phyloP scores from a whole-genome alignment of 306 rosid genomes.

The Potentilla sterilis region DNA sequence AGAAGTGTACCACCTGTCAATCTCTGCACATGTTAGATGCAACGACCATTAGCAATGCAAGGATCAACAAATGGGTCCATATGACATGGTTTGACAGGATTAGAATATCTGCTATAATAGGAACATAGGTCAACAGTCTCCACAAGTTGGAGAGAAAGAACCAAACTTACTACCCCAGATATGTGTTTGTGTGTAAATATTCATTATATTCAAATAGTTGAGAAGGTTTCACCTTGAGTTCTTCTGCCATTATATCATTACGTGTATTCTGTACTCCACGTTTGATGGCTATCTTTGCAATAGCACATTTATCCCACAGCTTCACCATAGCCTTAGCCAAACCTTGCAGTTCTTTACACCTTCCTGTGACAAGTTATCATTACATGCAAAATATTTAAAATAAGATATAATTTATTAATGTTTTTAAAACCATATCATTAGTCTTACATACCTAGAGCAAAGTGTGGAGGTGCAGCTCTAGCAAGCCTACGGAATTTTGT shows the following conservation, averaged over 20 bases:
- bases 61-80: constrained; percentile 5
- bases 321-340: constrained; percentile 77
- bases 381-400: constrained; percentile 14
- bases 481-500: constrained; percentile 66
- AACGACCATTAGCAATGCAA: constrained; percentile 29
- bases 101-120: constrained; percentile 11
- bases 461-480: constrained; percentile 84
- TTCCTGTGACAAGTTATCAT: constrained; percentile 49
- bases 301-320: constrained; percentile 85
- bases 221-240: constrained; percentile 65
- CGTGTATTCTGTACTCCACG: constrained; percentile 80
- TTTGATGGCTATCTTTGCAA: constrained; percentile 91
- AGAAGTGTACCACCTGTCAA: constrained; percentile 87
- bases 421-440: constrained; percentile 26
- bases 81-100: constrained; percentile 5
- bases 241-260: constrained; percentile 94
- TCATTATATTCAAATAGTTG: constrained; percentile 4
- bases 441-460: constrained; percentile 75
- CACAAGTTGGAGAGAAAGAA: constrained; percentile 14
- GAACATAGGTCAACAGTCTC: constrained; percentile 11
- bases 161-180: neutral
- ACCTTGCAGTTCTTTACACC: constrained; percentile 90
- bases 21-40: constrained; percentile 53
- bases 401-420: constrained; percentile 13
- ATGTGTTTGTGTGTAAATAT: neutral